These are phyloP conservation scores for Geotrichum phurueaensis DNA, from an alignment of 1,139 yeast species.

Conservation along the genomic window DNA sequence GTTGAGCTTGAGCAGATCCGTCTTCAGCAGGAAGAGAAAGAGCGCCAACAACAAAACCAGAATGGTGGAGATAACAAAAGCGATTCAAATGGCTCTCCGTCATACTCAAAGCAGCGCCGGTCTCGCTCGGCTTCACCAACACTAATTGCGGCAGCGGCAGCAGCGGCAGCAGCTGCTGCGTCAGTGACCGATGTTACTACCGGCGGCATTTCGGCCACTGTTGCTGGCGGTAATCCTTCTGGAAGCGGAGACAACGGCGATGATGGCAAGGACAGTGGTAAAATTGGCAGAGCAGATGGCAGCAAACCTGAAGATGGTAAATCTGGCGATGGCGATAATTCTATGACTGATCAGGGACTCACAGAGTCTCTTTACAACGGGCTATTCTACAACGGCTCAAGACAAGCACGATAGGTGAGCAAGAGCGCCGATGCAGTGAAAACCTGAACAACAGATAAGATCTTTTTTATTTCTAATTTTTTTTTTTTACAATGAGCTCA, in stretches of 20 bases:
- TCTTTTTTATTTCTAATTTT: no score
- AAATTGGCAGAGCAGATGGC: background rate
- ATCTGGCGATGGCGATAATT: background rate
- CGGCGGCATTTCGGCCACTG: slow-evolving; percentile 3
- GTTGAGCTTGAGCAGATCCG: slow-evolving; percentile 1
- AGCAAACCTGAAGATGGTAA: background rate
- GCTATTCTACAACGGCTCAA: background rate
- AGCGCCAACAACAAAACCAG: slow-evolving; percentile 4
- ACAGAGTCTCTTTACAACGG: background rate
- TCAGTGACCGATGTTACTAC: slow-evolving; percentile 6
- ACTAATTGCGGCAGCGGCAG: slow-evolving; percentile 11
- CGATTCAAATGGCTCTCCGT: background rate
- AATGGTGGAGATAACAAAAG: background rate
- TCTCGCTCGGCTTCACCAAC: slow-evolving; percentile 13
- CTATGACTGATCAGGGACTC: background rate
- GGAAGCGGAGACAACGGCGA: background rate
- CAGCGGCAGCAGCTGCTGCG: slow-evolving; percentile 17
- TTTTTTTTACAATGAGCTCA: no score
- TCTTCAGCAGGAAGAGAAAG: slow-evolving; percentile 1
- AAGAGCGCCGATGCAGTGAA: background rate
- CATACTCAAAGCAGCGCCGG: background rate
- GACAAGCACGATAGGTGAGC: background rate
- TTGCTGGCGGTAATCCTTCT: background rate
- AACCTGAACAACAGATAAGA: no score
- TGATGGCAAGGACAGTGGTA: background rate